These are phyloP conservation scores for Fusarium longipes DNA, from an alignment of 2,329 filamentous ascomycete genomes.

Conservation along the genomic window DNA sequence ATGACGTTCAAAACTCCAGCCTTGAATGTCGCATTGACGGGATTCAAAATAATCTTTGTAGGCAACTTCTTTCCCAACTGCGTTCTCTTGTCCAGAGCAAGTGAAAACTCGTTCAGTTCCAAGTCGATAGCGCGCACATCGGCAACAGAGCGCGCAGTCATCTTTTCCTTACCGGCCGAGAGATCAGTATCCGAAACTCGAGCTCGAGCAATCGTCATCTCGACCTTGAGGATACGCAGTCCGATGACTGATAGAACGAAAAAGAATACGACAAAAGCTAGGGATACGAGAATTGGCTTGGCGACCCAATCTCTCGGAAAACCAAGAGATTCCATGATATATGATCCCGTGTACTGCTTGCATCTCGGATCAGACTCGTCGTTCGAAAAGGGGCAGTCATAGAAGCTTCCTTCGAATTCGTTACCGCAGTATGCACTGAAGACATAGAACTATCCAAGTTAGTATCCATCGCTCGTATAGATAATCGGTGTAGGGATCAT, in stretches of 20 bases:
- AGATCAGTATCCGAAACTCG: conserved; percentile 69
- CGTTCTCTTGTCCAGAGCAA: conserved; percentile 72
- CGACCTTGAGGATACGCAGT: conserved; percentile 71
- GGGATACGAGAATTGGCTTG: conserved; percentile 71
- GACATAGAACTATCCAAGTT: conserved; percentile 67
- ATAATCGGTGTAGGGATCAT: conserved; percentile 34
- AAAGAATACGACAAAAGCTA: conserved; percentile 73
- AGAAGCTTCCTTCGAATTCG: conserved; percentile 78
- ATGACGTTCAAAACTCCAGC: conserved; percentile 79
- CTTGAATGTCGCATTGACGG: conserved; percentile 73
- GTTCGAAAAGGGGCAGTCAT: conserved; percentile 74
- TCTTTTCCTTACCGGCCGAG: conserved; percentile 77
- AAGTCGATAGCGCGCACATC: conserved; percentile 72
- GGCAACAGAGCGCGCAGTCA: conserved; percentile 63
- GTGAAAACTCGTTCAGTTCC: conserved; percentile 70
- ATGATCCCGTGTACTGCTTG: conserved; percentile 74
- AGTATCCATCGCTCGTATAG: not conserved
- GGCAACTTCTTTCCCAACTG: conserved; percentile 63
- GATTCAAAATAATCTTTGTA: conserved; percentile 71
- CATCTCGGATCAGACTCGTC: conserved; percentile 74
- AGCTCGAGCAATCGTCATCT: conserved; percentile 76
- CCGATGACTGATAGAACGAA: conserved; percentile 69
- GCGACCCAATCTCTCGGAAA: conserved; percentile 75
- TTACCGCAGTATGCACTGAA: conserved; percentile 79
- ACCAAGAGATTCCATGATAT: conserved; percentile 75